Evolutionary conservation across 345 rosid species (phyloP), one percentile per base, ranked within the genome.

Genomic region (Eucalyptus curtisii): DNA sequence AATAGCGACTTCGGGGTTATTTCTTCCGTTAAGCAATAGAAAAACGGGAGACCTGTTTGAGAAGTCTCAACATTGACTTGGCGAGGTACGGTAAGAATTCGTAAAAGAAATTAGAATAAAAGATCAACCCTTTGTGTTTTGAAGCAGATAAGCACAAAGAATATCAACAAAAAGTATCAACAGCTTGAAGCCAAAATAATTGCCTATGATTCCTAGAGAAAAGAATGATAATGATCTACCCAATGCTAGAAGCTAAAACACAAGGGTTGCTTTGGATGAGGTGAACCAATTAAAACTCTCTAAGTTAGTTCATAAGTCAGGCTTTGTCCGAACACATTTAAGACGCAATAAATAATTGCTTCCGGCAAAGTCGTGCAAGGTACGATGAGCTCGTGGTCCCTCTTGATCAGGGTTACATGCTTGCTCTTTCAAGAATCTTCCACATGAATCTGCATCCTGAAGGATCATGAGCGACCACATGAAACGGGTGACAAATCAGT

Each of bases 331-430:
- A 82, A 97, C 96, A 90, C 92, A 96, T 91, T 93, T 91, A 45
- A 98, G 97, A 27, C 61, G 93, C 61, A 95, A 92, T 89, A 98
- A 87, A 92, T 97, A 98, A 90, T 94, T 94, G 91, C 92, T 94
- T 93, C 95, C 99, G 31, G 98, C 99, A 91, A 98, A 95, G 91
- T 98, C 99, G 91, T 98, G 99, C 6, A 97, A 89, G 12, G 99
- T 90, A 13, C 97, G 94, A 55, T 92, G 91, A 86, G 92, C 81
- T 68, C 95, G 91, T 84, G 90, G 66, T 88, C 93, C 94, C 85
- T 94, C 94, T 42, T 86, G 89, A 42, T 91, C 94, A 48, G 89
- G 85, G 88, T 93, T 91, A 47, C 90, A 89, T 81, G 88, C 88
- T 89, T 93, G 96, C 87, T 93, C 96, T 89, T 92, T 95, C 92